Percentiles rank a stretch among this genome's conserved stretches.
phyloP scores from a whole-genome alignment of 306 rosid species.

The Clitoria ternatea region DNA sequence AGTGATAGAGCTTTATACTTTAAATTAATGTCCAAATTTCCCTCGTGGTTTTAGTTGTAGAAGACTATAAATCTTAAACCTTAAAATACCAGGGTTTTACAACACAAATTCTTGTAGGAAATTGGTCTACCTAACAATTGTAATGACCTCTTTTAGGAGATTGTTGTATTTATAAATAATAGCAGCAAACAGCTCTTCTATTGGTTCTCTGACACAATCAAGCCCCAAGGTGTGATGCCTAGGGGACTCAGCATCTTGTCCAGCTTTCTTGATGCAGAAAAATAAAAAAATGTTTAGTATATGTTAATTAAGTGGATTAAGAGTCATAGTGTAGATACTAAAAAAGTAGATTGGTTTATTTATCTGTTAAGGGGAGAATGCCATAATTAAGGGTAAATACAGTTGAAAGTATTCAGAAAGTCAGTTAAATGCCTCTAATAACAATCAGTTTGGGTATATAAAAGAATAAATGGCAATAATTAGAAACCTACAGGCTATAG shows the following conservation, averaged over 20 bases:
- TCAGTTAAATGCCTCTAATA: not conserved
- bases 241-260: not conserved
- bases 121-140: not conserved
- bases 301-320: not conserved
- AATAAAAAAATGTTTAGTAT: not conserved
- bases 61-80: not conserved
- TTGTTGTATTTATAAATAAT: not conserved
- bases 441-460: not conserved
- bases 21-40: not conserved
- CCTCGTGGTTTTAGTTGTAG: not conserved
- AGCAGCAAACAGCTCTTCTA: not conserved
- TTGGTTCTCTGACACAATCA: not conserved
- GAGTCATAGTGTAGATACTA: not conserved
- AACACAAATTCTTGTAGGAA: not conserved
- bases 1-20: not conserved
- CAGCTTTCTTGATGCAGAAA: not conserved
- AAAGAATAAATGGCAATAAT: not conserved
- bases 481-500: not conserved
- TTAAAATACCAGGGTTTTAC: not conserved
- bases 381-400: not conserved
- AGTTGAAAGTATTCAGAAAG: not conserved
- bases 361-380: not conserved
- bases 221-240: not conserved
- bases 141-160: not conserved
- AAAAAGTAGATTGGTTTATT: not conserved